phyloP scores from a whole-genome alignment of 257 asterid genomes.

The Eustoma russellianum region DNA sequence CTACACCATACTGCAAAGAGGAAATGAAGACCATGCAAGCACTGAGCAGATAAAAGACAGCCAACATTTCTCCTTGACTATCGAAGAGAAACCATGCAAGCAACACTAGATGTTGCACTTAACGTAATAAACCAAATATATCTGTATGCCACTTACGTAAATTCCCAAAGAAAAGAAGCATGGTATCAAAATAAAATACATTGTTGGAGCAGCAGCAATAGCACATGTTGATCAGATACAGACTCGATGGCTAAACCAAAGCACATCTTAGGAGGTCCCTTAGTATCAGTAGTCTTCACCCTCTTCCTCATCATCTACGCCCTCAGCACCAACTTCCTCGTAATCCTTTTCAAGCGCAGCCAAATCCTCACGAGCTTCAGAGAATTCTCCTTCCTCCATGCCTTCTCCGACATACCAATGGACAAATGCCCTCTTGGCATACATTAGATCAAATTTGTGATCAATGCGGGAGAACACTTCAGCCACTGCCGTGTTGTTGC shows the following conservation, averaged over 20 bases:
- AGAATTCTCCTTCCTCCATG: conserved; percentile 92
- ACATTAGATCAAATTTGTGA: conserved; percentile 89
- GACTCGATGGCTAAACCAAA: conserved; percentile 5
- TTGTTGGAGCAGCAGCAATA: conserved; percentile 7
- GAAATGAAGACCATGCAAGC: too few relatives aligned
- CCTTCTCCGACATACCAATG: conserved; percentile 97
- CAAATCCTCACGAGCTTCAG: conserved; percentile 85
- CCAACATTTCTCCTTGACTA: too few relatives aligned
- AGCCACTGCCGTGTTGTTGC: conserved; percentile 92
- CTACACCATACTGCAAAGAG: too few relatives aligned
- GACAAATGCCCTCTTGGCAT: conserved; percentile 82
- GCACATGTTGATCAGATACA: conserved; percentile 13
- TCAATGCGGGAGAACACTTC: conserved; percentile 89
- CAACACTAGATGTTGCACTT: too few relatives aligned
- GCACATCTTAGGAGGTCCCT: conserved; percentile 6
- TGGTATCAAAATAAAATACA: conserved; percentile 8
- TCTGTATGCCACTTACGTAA: not conserved
- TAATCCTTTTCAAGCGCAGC: conserved; percentile 88
- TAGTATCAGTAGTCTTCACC: conserved; percentile 44
- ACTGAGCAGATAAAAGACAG: too few relatives aligned
- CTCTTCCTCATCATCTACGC: conserved; percentile 71
- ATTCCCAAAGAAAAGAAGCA: not conserved
- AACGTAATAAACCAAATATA: too few relatives aligned
- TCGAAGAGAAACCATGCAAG: too few relatives aligned
- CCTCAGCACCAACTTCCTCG: conserved; percentile 90